Evolutionary conservation across 2,329 filamentous ascomycete genomes (phyloP).

Genomic region (Chrysoporthe puriensis): DNA sequence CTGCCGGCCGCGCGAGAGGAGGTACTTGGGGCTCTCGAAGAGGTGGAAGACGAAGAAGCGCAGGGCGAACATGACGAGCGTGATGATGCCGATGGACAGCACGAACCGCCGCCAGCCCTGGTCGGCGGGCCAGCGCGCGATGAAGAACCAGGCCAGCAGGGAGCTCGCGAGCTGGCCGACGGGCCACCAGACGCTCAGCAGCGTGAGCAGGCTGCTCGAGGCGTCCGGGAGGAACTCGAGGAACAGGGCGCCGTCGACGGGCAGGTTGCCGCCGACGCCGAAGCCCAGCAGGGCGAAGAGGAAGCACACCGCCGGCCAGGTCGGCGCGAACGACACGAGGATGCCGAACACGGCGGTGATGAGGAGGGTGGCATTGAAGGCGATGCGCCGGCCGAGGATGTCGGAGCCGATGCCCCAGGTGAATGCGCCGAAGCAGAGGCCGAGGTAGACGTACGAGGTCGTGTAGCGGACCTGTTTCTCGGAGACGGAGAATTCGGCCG

Average conservation of each 20-base stretch:
- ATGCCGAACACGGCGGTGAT: slow-evolving; percentile 77
- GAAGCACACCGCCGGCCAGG: slow-evolving; percentile 66
- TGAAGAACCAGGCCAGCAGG: slow-evolving; percentile 74
- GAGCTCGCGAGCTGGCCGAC: slow-evolving; percentile 77
- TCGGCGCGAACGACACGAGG: slow-evolving; percentile 67
- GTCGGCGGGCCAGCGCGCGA: slow-evolving; percentile 65
- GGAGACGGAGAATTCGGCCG: slow-evolving; percentile 71
- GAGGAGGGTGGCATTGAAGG: slow-evolving; percentile 80
- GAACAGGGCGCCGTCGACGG: slow-evolving; percentile 80
- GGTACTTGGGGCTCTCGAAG: slow-evolving; percentile 83
- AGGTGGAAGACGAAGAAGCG: slow-evolving; percentile 82
- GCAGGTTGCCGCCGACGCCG: slow-evolving; percentile 75
- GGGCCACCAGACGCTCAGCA: slow-evolving; percentile 88
- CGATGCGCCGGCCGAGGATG: slow-evolving; percentile 75
- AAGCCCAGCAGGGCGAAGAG: slow-evolving; percentile 66
- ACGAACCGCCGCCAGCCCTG: slow-evolving; percentile 80
- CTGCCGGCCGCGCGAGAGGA: slow-evolving; percentile 77
- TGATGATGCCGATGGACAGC: slow-evolving; percentile 70
- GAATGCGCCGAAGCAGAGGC: slow-evolving; percentile 76
- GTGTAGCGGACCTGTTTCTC: slow-evolving; percentile 78
- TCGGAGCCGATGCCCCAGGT: slow-evolving; percentile 83
- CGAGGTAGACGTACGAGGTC: slow-evolving; percentile 75
- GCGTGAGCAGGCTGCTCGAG: slow-evolving; percentile 73
- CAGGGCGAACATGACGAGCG: slow-evolving; percentile 75
- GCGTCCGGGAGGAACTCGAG: slow-evolving; percentile 81